Base-by-base conservation (phyloP, 257 asterid genomes). In the Nicotiana knightiana region DNA sequence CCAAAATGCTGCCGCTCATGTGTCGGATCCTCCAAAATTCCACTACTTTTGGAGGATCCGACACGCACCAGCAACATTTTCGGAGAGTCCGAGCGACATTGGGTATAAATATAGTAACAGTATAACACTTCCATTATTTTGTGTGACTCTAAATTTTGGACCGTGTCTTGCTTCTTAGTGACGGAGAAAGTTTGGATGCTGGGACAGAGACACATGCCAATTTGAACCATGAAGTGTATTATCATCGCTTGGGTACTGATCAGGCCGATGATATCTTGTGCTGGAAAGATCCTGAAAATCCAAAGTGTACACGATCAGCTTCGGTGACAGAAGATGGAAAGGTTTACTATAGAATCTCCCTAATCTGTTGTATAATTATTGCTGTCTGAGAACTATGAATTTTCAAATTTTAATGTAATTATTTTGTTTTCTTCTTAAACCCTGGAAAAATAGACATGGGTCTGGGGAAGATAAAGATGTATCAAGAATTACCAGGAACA, bases 191-290 rank as follows among this genome's bases (percentile, higher is more conserved):
- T 83, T 77, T 94, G 87, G 98, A 94, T 89, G 97, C 97, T 24
- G 98, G 99, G 78, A 96, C 97, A 9, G 99, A 96, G 89, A 93
- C 97, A 43, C 55, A 89, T 79, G 87, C 92, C 59, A 94, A 90
- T 85, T 87, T 96, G 43, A 87, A 94, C 85, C 98, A 96, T 84
- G 97, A 94, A 86, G 30, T 94, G 15, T 96, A 96, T 86, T 96
- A 96, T 89, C 99, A 96, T 88, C 89, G 91, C 82, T 83, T 96
- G 88, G 98, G 98, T 24, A 90, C 96, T 0, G 89, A 92, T 84
- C 99, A 96, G 85, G 90, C 97, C n/a, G 94, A 96, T 84, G 99
- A 96, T 89, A 88, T 92, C 86, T 88, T 96, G 82, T 90, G 94
- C 83, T 96, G 97, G 97, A 92, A 87, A 76, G 98, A 94, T 86